Evolutionary conservation across 2,329 filamentous ascomycete species (phyloP).

Genomic region (Reticulascus tulasneorum): DNA sequence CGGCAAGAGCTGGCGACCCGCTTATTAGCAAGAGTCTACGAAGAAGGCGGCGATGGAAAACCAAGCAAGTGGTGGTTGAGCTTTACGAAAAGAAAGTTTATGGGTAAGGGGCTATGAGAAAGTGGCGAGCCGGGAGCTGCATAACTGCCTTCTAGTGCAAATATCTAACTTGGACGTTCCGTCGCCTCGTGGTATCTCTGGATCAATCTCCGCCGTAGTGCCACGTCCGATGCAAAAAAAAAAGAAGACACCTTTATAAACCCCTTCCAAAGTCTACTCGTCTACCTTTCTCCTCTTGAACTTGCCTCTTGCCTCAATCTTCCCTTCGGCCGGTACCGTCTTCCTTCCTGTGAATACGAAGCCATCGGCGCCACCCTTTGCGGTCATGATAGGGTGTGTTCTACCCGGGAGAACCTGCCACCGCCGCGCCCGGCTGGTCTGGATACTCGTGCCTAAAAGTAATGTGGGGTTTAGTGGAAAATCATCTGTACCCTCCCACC

Average conservation of each 20-base stretch:
- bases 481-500: constrained; percentile 61
- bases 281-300: constrained; percentile 66
- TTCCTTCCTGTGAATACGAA: constrained; percentile 83
- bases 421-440: constrained; percentile 71
- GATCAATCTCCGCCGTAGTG: too few species aligned
- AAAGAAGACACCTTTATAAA: background rate
- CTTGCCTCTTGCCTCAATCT: constrained; percentile 78
- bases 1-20: constrained; percentile 84
- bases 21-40: constrained; percentile 82
- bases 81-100: constrained; percentile 98
- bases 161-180: too few species aligned
- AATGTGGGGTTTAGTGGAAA: constrained; percentile 87
- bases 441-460: constrained; percentile 72
- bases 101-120: constrained; percentile 81
- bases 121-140: too few species aligned
- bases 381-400: constrained; percentile 93
- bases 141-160: too few species aligned
- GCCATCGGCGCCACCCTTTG: constrained; percentile 80
- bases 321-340: constrained; percentile 74
- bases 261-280: constrained; percentile 12
- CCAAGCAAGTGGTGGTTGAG: constrained; percentile 93
- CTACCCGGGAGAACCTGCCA: constrained; percentile 92
- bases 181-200: too few species aligned
- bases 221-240: too few species aligned
- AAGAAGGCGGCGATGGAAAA: constrained; percentile 67